A percentile compares a stretch with the other conserved stretches of the same genome.
Conservation (phyloP, 306 rosid genomes). For the Alnus rubra region DNA sequence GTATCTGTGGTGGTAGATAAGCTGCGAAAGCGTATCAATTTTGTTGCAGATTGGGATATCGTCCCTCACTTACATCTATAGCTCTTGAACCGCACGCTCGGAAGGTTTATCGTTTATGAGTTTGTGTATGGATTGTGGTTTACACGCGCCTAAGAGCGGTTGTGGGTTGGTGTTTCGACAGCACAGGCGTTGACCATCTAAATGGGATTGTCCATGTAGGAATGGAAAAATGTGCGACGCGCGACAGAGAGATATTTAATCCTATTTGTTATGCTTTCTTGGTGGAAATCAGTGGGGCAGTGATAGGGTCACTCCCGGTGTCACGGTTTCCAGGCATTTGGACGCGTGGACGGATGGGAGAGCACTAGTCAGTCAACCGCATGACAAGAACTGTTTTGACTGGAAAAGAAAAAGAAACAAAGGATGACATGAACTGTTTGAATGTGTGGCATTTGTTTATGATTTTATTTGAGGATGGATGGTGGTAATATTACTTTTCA, state of each 20-base stretch:
- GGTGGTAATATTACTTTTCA: too few relatives aligned
- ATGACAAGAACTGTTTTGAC: not conserved
- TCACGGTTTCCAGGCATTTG: not conserved
- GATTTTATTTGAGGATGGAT: too few relatives aligned
- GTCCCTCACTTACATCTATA: not conserved
- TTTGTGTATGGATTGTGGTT: not conserved
- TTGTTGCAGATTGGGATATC: not conserved
- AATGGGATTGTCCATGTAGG: not conserved
- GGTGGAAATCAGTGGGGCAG: not conserved
- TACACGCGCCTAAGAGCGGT: not conserved
- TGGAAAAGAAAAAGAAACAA: too few relatives aligned
- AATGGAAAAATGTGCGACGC: slow-evolving; percentile 7
- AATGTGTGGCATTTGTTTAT: not conserved
- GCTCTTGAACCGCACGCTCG: slow-evolving; percentile 5
- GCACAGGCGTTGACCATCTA: slow-evolving; percentile 30
- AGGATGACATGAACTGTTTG: not conserved
- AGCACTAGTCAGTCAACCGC: slow-evolving; percentile 14
- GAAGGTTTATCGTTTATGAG: not conserved
- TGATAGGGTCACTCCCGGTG: slow-evolving; percentile 11
- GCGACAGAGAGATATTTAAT: not conserved
- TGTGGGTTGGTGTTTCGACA: not conserved
- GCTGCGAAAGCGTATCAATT: slow-evolving; percentile 16
- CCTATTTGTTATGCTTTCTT: not conserved
- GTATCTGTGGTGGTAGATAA: not conserved
- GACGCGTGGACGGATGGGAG: slow-evolving; percentile 25